phyloP scores from a whole-genome alignment of 805 yeast genomes.

The Candida maris region DNA sequence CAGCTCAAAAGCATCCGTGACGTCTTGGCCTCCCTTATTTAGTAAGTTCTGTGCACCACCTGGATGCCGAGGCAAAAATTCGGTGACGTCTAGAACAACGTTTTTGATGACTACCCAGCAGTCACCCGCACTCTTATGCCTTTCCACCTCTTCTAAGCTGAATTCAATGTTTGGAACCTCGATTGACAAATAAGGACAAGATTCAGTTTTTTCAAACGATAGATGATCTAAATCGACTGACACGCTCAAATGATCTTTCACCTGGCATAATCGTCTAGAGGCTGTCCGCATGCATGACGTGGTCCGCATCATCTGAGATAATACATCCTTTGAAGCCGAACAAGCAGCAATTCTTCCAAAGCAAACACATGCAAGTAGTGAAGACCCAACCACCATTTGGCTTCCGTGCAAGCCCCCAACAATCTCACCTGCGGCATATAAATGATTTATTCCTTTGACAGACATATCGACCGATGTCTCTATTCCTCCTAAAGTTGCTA shows the following conservation, averaged over 20 bases:
- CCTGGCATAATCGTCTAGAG: slow-evolving; percentile 6
- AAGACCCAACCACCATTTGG: slow-evolving; percentile 57
- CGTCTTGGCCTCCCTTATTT: slow-evolving; percentile 71
- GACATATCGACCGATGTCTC: slow-evolving; percentile 40
- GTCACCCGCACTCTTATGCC: slow-evolving; percentile 42
- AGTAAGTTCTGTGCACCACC: slow-evolving; percentile 75
- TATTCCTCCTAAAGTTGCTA: slow-evolving; percentile 54
- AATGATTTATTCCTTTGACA: slow-evolving; percentile 31
- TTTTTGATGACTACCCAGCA: slow-evolving; percentile 56
- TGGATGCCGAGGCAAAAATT: slow-evolving; percentile 49
- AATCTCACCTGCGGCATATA: slow-evolving; percentile 65
- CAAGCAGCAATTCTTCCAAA: slow-evolving; percentile 53
- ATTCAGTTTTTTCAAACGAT: neutral
- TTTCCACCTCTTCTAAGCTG: slow-evolving; percentile 42
- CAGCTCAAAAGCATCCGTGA: slow-evolving; percentile 55
- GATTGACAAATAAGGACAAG: slow-evolving; percentile 11
- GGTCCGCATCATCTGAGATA: slow-evolving; percentile 11
- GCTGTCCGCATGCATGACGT: slow-evolving; percentile 1
- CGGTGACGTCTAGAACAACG: slow-evolving; percentile 46
- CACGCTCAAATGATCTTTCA: slow-evolving; percentile 11
- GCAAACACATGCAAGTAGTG: slow-evolving; percentile 57
- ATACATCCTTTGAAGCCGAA: slow-evolving; percentile 31
- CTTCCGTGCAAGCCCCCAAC: slow-evolving; percentile 69
- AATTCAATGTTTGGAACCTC: slow-evolving; percentile 47
- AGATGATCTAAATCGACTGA: neutral